Evolutionary conservation across 2,329 filamentous ascomycete genomes (phyloP).

Genomic region (Parastagonospora avenae): DNA sequence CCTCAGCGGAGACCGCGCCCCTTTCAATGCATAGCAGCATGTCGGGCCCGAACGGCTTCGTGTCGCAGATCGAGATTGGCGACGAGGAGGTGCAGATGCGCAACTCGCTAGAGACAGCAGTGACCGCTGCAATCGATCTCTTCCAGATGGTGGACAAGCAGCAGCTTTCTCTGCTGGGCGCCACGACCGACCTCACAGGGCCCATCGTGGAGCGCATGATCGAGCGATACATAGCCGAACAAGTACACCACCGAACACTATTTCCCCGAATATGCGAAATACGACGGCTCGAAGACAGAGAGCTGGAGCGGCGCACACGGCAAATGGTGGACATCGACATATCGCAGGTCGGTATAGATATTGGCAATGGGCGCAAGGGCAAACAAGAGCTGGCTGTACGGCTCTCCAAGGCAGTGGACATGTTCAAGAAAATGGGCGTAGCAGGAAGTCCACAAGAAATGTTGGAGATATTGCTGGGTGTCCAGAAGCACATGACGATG

Average conservation of each 20-base stretch:
- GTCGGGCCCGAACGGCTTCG: slow-evolving; percentile 44
- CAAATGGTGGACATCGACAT: slow-evolving; percentile 95
- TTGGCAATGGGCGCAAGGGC: slow-evolving; percentile 76
- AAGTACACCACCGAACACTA: slow-evolving; percentile 81
- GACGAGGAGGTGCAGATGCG: slow-evolving; percentile 93
- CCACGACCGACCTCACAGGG: slow-evolving; percentile 91
- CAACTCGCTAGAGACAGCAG: slow-evolving; percentile 84
- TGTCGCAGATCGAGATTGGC: slow-evolving; percentile 66
- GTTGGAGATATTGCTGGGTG: slow-evolving; percentile 78
- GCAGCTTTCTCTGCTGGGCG: slow-evolving; percentile 86
- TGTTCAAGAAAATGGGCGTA: slow-evolving; percentile 82
- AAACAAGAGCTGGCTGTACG: slow-evolving; percentile 82
- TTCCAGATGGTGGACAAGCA: slow-evolving; percentile 97
- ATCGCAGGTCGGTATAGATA: slow-evolving; percentile 87
- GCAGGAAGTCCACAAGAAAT: slow-evolving; percentile 86
- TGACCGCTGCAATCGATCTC: slow-evolving; percentile 90
- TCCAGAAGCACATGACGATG: slow-evolving; percentile 80
- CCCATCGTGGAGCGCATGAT: slow-evolving; percentile 92
- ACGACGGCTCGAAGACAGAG: slow-evolving; percentile 79
- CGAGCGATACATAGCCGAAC: slow-evolving; percentile 91
- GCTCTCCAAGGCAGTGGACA: slow-evolving; percentile 78
- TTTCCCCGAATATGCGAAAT: slow-evolving; percentile 82
- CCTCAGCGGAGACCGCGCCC: slow-evolving; percentile 42
- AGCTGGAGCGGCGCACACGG: slow-evolving; percentile 85
- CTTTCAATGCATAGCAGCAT: slow-evolving; percentile 46